Evolutionary conservation across 148 eudicot species (phyloP).

Genomic region (Fagopyrum tataricum): DNA sequence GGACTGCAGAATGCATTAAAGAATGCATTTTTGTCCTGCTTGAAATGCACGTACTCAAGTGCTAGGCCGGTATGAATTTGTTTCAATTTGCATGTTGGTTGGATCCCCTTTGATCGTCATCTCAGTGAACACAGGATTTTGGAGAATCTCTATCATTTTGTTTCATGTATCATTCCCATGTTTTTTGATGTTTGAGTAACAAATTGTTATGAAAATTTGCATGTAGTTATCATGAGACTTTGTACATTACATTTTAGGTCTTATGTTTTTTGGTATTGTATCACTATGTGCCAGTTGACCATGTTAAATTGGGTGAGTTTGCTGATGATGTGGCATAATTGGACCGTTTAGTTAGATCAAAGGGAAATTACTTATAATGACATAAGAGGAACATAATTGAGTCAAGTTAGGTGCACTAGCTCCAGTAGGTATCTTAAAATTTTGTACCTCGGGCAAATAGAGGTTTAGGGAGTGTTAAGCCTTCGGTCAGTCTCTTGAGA

Average conservation of each 20-base stretch:
- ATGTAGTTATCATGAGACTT: background rate
- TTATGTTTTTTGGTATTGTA: background rate
- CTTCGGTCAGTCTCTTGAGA: background rate
- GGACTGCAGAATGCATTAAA: conserved; percentile 78
- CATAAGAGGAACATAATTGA: background rate
- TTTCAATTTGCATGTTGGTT: background rate
- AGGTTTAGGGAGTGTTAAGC: background rate
- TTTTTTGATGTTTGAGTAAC: background rate
- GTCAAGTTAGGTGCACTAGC: background rate
- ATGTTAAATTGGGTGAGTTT: background rate
- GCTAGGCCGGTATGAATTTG: conserved; percentile 73
- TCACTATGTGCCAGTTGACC: background rate
- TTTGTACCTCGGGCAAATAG: background rate
- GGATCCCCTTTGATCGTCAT: background rate
- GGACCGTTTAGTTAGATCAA: background rate
- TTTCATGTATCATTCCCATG: background rate
- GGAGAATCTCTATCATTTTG: background rate
- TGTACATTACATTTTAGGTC: background rate
- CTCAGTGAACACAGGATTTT: background rate
- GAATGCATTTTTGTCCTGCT: conserved; percentile 78
- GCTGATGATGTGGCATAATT: background rate
- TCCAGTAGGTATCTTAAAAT: background rate
- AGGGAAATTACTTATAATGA: background rate
- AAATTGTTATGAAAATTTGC: background rate
- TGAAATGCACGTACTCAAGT: conserved; percentile 79